phyloP scores from a whole-genome alignment of 2,329 filamentous ascomycete genomes.

The Stagonosporopsis tanaceti region DNA sequence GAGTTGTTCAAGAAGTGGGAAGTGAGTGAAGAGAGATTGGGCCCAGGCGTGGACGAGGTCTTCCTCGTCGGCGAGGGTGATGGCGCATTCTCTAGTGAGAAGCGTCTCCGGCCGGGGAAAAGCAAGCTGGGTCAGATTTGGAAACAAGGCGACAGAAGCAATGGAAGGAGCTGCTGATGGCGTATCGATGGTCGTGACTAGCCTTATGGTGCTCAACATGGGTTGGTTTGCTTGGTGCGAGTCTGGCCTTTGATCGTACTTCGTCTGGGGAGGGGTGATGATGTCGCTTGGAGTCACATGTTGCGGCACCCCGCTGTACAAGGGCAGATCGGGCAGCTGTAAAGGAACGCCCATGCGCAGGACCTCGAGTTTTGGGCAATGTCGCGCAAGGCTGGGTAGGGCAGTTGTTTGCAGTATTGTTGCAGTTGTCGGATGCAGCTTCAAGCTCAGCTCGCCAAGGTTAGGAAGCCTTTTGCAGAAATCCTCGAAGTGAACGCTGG shows the following conservation, averaged over 20 bases:
- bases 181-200: not conserved
- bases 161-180: slow-evolving; percentile 4
- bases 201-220: slow-evolving; percentile 13
- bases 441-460: slow-evolving; percentile 34
- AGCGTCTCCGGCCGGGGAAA: slow-evolving; percentile 39
- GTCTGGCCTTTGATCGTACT: slow-evolving; percentile 5
- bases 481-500: slow-evolving; percentile 34
- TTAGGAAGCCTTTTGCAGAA: slow-evolving; percentile 38
- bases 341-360: slow-evolving; percentile 39
- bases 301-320: slow-evolving; percentile 9
- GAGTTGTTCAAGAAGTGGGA: slow-evolving; percentile 41
- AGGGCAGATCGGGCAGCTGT: slow-evolving; percentile 32
- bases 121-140: slow-evolving; percentile 36
- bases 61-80: slow-evolving; percentile 36
- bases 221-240: slow-evolving; percentile 18
- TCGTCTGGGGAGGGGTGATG: slow-evolving; percentile 15
- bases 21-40: slow-evolving; percentile 34
- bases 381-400: slow-evolving; percentile 36
- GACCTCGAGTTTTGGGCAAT: slow-evolving; percentile 37
- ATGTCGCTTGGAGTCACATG: slow-evolving; percentile 18
- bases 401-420: slow-evolving; percentile 34
- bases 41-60: slow-evolving; percentile 41
- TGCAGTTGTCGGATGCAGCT: slow-evolving; percentile 38
- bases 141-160: slow-evolving; percentile 30
- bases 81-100: slow-evolving; percentile 31